Evolutionary conservation across 2,329 filamentous ascomycete genomes (phyloP).

Genomic region (Ambrosiella xylebori): DNA sequence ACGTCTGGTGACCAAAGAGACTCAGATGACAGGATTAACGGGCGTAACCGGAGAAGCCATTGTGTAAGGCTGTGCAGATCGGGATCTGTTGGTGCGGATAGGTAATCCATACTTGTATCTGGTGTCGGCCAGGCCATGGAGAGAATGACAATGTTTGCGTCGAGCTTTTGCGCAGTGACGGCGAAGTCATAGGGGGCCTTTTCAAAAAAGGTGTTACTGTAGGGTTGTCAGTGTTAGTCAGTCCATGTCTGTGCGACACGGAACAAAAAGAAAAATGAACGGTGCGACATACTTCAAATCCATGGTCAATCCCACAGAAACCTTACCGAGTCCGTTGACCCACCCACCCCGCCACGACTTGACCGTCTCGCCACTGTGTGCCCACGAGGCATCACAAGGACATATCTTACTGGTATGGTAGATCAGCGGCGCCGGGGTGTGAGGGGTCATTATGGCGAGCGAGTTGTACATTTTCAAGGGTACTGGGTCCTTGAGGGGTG

Average conservation of each 20-base stretch:
- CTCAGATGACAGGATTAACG: conserved; percentile 30
- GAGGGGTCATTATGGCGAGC: conserved; percentile 11
- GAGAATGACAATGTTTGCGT: conserved; percentile 47
- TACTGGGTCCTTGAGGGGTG: no score
- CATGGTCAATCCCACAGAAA: conserved; percentile 40
- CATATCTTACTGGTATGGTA: conserved; percentile 40
- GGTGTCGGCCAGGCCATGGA: conserved; percentile 63
- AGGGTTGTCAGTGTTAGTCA: not conserved
- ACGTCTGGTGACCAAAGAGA: no score
- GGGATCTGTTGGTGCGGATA: conserved; percentile 34
- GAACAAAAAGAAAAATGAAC: no score
- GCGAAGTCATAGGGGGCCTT: conserved; percentile 20
- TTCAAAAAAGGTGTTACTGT: conserved; percentile 12
- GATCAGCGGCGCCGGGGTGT: conserved; percentile 33
- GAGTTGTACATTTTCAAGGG: no score
- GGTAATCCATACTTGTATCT: conserved; percentile 30
- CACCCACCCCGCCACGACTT: conserved; percentile 24
- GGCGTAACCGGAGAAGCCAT: conserved; percentile 57
- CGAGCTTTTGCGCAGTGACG: conserved; percentile 36
- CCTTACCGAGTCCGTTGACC: conserved; percentile 27
- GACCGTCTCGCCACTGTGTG: conserved; percentile 30
- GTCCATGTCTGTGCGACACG: no score
- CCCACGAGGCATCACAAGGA: conserved; percentile 44
- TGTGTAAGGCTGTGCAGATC: conserved; percentile 59
- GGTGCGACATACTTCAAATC: conserved; percentile 28